phyloP scores from a whole-genome alignment of 148 eudicot species.

The Salicornia ramosissima region DNA sequence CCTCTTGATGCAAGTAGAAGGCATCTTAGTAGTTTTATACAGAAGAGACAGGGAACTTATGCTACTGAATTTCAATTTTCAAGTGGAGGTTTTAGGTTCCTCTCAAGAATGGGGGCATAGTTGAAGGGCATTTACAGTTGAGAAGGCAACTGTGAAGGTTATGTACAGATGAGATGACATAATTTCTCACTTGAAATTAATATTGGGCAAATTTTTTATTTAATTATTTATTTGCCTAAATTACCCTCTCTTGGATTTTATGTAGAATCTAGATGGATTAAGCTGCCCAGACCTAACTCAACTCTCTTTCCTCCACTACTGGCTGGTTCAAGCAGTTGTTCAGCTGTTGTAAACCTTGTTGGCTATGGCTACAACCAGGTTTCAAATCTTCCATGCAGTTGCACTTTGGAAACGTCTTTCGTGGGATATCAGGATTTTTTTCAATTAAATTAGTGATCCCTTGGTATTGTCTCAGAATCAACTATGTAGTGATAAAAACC shows the following conservation, averaged over 20 bases:
- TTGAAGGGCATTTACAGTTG: background rate
- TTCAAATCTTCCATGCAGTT: background rate
- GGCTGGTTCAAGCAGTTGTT: background rate
- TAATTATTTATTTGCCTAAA: too few relatives aligned
- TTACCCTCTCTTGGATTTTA: background rate
- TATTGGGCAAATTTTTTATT: background rate
- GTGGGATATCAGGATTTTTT: background rate
- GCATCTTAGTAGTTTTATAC: too few relatives aligned
- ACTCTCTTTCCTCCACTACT: background rate
- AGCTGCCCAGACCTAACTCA: background rate
- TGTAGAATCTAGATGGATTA: background rate
- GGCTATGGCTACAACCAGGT: background rate
- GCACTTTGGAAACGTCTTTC: background rate
- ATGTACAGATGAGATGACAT: too few relatives aligned
- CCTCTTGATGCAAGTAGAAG: too few relatives aligned
- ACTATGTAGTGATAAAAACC: background rate
- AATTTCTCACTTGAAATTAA: background rate
- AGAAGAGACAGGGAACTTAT: too few relatives aligned
- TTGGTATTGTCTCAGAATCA: background rate
- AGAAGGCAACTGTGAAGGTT: background rate
- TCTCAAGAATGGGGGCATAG: background rate
- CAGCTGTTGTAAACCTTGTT: background rate
- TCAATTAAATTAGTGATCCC: background rate
- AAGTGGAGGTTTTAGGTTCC: background rate
- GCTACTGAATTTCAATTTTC: too few relatives aligned